Evolutionary conservation across 148 eudicot species (phyloP).

Genomic region (Talinum fruticosum): DNA sequence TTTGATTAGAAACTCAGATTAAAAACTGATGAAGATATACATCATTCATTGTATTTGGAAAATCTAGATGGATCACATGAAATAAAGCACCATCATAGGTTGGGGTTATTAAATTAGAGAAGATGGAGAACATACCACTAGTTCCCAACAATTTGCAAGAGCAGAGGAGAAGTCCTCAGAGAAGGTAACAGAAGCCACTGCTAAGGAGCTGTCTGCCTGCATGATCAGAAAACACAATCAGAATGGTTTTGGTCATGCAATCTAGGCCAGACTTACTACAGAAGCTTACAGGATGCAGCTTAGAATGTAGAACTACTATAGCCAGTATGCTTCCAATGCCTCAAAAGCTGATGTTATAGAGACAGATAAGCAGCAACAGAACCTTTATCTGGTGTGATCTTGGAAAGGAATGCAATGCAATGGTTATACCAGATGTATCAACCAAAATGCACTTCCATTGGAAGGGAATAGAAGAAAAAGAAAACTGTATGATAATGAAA

Average conservation of each 20-base stretch:
- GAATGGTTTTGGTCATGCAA: constrained; percentile 5
- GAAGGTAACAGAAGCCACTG: constrained; percentile 64
- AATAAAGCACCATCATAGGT: not conserved
- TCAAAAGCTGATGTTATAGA: too few species aligned
- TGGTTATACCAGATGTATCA: too few species aligned
- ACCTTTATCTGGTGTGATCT: too few species aligned
- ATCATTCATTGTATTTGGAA: not conserved
- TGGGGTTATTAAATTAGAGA: not conserved
- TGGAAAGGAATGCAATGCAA: too few species aligned
- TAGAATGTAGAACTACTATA: too few species aligned
- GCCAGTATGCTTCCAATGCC: too few species aligned
- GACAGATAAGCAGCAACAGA: too few species aligned
- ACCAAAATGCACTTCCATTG: too few species aligned
- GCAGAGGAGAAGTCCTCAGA: constrained; percentile 51
- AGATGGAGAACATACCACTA: constrained; percentile 38
- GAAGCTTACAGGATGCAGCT: too few species aligned
- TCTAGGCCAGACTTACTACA: not conserved
- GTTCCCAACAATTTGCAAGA: constrained; percentile 63
- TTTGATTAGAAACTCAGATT: not conserved
- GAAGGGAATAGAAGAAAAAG: too few species aligned
- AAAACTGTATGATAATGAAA: too few species aligned
- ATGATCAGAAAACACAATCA: constrained; percentile 19
- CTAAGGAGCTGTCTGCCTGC: constrained; percentile 62
- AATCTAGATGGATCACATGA: not conserved
- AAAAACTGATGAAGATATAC: not conserved